A percentile compares a stretch with the other conserved stretches of the same genome.
Evolutionary conservation across 192 early-diverging fungal genomes (phyloP).

Genomic region (Chytriomyces confervae): DNA sequence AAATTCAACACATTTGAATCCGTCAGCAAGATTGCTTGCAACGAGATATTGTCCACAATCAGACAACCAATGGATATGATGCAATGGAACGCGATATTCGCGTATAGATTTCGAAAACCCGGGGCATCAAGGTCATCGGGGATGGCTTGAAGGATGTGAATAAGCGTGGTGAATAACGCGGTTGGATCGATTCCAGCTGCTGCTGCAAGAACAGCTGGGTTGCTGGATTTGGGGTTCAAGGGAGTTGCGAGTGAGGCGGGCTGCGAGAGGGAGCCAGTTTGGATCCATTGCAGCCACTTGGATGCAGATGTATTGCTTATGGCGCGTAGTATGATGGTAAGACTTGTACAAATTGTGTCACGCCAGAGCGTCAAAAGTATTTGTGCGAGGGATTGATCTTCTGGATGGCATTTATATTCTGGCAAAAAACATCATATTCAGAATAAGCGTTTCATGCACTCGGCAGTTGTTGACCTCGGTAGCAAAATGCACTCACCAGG

Average conservation of each 20-base stretch:
- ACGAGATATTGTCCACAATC: background rate
- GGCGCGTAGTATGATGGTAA: background rate
- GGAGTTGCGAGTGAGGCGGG: too few species aligned
- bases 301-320: background rate
- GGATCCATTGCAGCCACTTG: background rate
- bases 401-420: background rate
- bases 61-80: background rate
- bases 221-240: background rate
- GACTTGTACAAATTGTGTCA: conserved; percentile 9
- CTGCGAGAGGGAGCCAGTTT: too few species aligned
- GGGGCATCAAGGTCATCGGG: background rate
- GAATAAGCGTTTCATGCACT: background rate
- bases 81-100: background rate
- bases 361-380: conserved; percentile 9
- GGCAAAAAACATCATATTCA: background rate
- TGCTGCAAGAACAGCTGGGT: background rate
- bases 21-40: background rate
- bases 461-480: too few species aligned
- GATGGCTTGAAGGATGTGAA: background rate
- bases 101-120: background rate
- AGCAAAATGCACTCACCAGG: background rate
- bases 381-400: background rate
- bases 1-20: background rate
- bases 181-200: background rate
- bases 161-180: background rate